Base-by-base conservation (phyloP, 139 green algal species). In the Haematococcus lacustris region DNA sequence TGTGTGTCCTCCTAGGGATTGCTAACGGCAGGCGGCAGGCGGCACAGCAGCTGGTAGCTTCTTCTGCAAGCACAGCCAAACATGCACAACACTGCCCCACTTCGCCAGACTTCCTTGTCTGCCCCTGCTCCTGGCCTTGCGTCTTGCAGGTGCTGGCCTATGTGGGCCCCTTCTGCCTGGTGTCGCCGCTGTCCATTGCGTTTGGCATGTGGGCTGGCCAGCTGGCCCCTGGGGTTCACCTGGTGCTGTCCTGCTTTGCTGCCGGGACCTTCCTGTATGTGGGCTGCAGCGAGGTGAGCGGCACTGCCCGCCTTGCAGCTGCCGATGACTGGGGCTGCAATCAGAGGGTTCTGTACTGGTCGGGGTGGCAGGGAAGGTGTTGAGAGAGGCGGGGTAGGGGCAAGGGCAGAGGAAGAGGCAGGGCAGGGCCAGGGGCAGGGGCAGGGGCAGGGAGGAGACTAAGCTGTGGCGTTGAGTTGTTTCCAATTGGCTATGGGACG, bases 241-340 rank as follows among this genome's bases (percentile, higher is more conserved):
- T 88, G 37, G 40, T 80, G 28, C 78, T 88, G 26, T 73, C 38
- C 64, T 85, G 76, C 76, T 78, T 88, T 34, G 76, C 79, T 21
- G 80, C 82, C 28, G 82, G 82, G 53, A 85, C 82, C 28, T 88
- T 88, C 59, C 25, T 88, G 2, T 88, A 88, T 57, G 79, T 88
- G 38, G 82, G 82, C 51, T 68, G 67, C 4, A 74, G 41, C 32
- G 82, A 88, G 71, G 75, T 87, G n/a, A n/a, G n/a, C n/a, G n/a
- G n/a, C n/a, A n/a, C n/a, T n/a, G n/a, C n/a, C n/a, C n/a, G n/a
- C n/a, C n/a, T n/a, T n/a, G n/a, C n/a, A n/a, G n/a, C n/a, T n/a
- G n/a, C n/a, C n/a, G n/a, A n/a, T n/a, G n/a, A n/a, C n/a, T n/a
- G n/a, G n/a, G n/a, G n/a, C n/a, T n/a, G n/a, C n/a, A n/a, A n/a